Evolutionary conservation across 2,329 filamentous ascomycete species (phyloP).

Genomic region (Hawksworthiomyces lignivorus): DNA sequence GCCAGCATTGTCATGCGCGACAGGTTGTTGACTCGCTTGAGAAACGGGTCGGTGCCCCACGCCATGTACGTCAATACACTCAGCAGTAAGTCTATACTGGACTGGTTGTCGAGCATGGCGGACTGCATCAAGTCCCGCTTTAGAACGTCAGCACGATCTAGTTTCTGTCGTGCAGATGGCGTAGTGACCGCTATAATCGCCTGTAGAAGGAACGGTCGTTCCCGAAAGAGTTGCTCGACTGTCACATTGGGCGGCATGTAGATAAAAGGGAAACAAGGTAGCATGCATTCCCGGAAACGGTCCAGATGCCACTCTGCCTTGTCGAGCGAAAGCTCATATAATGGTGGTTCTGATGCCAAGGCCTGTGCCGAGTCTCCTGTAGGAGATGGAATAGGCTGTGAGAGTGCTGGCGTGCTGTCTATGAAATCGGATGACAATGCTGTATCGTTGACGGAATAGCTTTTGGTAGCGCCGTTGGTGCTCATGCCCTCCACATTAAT

Average conservation of each 20-base stretch:
- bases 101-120: slow-evolving; percentile 20
- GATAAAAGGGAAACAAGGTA: slow-evolving; percentile 28
- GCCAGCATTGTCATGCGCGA: slow-evolving; percentile 30
- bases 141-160: slow-evolving; percentile 21
- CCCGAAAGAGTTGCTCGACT: slow-evolving; percentile 22
- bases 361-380: too few species aligned
- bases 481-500: too few species aligned
- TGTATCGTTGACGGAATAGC: too few species aligned
- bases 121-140: slow-evolving; percentile 23
- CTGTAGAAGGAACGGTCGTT: slow-evolving; percentile 26
- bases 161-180: slow-evolving; percentile 22
- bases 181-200: slow-evolving; percentile 27
- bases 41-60: slow-evolving; percentile 26
- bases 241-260: slow-evolving; percentile 21
- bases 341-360: not conserved
- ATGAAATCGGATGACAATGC: too few species aligned
- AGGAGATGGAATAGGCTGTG: too few species aligned
- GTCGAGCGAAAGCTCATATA: slow-evolving; percentile 1
- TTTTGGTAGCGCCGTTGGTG: too few species aligned
- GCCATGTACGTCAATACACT: slow-evolving; percentile 28
- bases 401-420: too few species aligned
- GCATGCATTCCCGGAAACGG: slow-evolving; percentile 26
- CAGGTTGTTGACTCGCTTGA: slow-evolving; percentile 20
- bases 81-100: slow-evolving; percentile 27
- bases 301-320: slow-evolving; percentile 17